A percentile compares a stretch with the other conserved stretches of the same genome.
These are phyloP conservation scores for Saccharomyces hybrid DNA, from an alignment of 1,139 yeast genomes.

Conservation along the genomic window DNA sequence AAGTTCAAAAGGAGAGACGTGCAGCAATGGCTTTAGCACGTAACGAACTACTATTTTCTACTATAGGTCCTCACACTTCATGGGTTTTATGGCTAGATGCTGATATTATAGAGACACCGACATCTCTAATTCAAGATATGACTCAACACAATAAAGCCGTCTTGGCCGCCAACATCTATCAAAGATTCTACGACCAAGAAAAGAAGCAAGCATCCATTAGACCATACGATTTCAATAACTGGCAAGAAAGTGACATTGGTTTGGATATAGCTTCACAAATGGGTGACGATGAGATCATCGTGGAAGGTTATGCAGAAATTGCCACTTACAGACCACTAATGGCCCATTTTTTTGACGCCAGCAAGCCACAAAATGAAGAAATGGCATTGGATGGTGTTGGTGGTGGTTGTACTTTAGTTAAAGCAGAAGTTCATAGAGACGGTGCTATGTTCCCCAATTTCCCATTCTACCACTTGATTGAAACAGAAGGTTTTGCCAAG, in stretches of 20 bases:
- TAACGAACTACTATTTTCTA: conserved; percentile 83
- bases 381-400: conserved; percentile 95
- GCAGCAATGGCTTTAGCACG: conserved; percentile 89
- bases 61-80: conserved; percentile 79
- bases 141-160: conserved; percentile 82
- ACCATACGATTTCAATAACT: conserved; percentile 92
- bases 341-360: conserved; percentile 76
- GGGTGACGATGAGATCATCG: conserved; percentile 82
- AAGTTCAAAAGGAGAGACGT: conserved; percentile 85
- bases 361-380: conserved; percentile 38
- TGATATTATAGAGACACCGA: conserved; percentile 84
- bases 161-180: conserved; percentile 87
- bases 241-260: conserved; percentile 92
- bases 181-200: conserved; percentile 59
- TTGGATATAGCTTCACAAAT: conserved; percentile 60
- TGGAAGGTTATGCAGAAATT: conserved; percentile 86
- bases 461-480: conserved; percentile 93
- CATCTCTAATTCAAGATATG: conserved; percentile 75
- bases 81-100: conserved; percentile 97
- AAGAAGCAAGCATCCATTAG: conserved; percentile 54
- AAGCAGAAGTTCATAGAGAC: conserved; percentile 96
- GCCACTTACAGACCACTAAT: conserved; percentile 93
- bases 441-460: conserved; percentile 99
- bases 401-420: conserved; percentile 90
- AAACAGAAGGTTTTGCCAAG: conserved; percentile 96